Evolutionary conservation across 805 yeast species (phyloP).

Genomic region (Myxozyma monticola): DNA sequence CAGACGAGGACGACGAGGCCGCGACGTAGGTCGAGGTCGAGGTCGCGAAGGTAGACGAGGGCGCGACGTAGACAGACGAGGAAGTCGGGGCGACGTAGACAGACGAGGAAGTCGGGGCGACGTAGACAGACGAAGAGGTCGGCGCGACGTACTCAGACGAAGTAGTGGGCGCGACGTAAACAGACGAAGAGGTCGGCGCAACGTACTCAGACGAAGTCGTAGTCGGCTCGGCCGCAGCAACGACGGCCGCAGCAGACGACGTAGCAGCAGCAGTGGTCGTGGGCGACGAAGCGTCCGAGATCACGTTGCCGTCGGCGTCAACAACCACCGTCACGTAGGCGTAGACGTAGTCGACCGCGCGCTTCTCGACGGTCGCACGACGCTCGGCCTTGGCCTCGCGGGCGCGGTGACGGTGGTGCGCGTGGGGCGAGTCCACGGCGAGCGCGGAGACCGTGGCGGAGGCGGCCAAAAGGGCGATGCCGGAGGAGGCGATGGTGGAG

Average conservation of each 20-base stretch:
- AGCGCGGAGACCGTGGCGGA: constrained; percentile 12
- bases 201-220: constrained; percentile 33
- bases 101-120: constrained; percentile 25
- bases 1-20: constrained; percentile 29
- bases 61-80: constrained; percentile 11
- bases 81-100: too few relatives aligned
- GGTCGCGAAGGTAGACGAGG: constrained; percentile 19
- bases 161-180: constrained; percentile 33
- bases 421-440: constrained; percentile 17
- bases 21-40: constrained; percentile 15
- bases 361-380: constrained; percentile 35
- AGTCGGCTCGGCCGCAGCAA: constrained; percentile 34
- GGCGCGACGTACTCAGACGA: constrained; percentile 36
- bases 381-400: constrained; percentile 31
- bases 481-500: constrained; percentile 8
- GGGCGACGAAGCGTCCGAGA: constrained; percentile 42
- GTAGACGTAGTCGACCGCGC: constrained; percentile 47
- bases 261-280: constrained; percentile 39
- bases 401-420: constrained; percentile 30
- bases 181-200: constrained; percentile 36
- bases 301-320: constrained; percentile 42
- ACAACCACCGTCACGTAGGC: constrained; percentile 50
- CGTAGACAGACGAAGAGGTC: constrained; percentile 24
- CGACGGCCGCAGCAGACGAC: constrained; percentile 30
- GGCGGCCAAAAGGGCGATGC: constrained; percentile 9